Evolutionary conservation across 768 basidiomycete species (phyloP), one percentile per base, ranked within the genome.

Genomic region (Pleurotus cornucopiae): DNA sequence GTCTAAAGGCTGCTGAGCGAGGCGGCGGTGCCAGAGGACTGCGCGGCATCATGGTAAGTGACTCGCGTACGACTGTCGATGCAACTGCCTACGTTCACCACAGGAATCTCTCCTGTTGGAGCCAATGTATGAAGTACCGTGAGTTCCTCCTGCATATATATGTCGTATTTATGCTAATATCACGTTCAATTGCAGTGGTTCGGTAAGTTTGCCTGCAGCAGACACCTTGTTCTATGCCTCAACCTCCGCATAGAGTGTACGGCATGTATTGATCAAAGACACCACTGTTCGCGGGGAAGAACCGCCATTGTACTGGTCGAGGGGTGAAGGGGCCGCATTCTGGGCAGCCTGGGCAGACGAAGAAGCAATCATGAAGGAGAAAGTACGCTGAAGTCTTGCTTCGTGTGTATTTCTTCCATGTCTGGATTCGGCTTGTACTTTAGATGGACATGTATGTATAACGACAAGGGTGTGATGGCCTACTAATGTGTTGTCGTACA

Each of bases 51-150:
- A 85, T 98, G 88, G 91, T 88, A 47, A 59, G 75, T 65, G 11
- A 12, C 34, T 11, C 7, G 23, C 2, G 6, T 12, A 3, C 23
- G 45, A 34, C 38, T 46, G 6, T 39, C 16, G 14, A 34, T 46
- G 14, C 46, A 23, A 37, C 43, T 21, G 56, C 46, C 51, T 45
- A 40, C 59, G 47, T 45, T 23, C 14, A 40, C n/a, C 37, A 6
- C 62, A 92, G 90, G 95, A 97, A 72, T 68, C 78, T 18, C 67
- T 95, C 2, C 72, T 98, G 49, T 74, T 95, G 47, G 93, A 98
- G 48, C 78, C 92, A 0, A 97, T 97, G 94, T 96, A 91, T 65
- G 89, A 93, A 74, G 87, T 86, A 46, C 91, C 92, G 86, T 90
- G 69, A 82, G 88, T 84, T 12, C 53, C n/a, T n/a, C 43, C 44